A percentile compares a stretch with the other conserved stretches of the same genome.
These are phyloP conservation scores for Zygoascus ofunaensis DNA, from an alignment of 805 yeast species.

Conservation along the genomic window DNA sequence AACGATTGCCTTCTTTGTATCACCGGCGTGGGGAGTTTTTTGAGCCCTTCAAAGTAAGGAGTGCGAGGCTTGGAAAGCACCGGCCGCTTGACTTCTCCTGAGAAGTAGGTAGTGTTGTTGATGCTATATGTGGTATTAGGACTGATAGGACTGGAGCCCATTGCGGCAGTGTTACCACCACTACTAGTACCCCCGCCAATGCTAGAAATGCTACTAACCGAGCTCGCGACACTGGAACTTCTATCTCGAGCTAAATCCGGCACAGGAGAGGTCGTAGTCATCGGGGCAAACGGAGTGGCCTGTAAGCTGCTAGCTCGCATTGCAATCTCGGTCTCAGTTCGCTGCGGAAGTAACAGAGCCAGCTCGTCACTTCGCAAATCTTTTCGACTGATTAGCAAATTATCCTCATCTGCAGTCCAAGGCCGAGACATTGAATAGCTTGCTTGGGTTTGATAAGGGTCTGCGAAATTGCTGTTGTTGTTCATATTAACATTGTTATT, in stretches of 20 bases:
- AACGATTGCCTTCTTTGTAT: not conserved
- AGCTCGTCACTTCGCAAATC: constrained; percentile 66
- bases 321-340: constrained; percentile 62
- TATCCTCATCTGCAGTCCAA: constrained; percentile 65
- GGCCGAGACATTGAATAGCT: not conserved
- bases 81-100: too few species aligned
- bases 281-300: not conserved
- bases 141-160: too few species aligned
- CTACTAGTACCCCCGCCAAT: too few species aligned
- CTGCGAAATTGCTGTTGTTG: not conserved
- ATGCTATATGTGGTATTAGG: too few species aligned
- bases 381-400: constrained; percentile 39
- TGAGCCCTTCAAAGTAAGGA: constrained; percentile 1
- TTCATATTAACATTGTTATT: not conserved
- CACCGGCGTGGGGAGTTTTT: constrained; percentile 2
- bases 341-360: constrained; percentile 58
- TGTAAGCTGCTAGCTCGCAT: constrained; percentile 7
- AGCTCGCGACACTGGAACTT: not conserved
- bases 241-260: constrained; percentile 1
- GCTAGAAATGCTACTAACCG: not conserved
- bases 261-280: constrained; percentile 2
- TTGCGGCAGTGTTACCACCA: too few species aligned
- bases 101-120: too few species aligned
- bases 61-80: constrained; percentile 1
- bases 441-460: not conserved